These are phyloP conservation scores for Euphrasia arctica DNA, from an alignment of 305 asterid genomes.

Conservation along the genomic window DNA sequence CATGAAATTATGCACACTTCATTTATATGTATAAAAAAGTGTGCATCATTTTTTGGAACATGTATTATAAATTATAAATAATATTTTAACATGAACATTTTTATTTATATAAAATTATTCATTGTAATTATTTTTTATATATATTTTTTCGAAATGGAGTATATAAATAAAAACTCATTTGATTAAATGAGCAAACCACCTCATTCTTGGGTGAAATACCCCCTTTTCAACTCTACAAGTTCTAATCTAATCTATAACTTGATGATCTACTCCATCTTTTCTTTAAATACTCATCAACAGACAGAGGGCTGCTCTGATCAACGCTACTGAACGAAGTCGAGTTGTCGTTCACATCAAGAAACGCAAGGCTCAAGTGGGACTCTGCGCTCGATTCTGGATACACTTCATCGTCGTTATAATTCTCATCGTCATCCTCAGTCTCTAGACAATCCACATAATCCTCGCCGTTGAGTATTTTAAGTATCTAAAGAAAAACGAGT, in stretches of 20 bases:
- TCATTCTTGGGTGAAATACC: conserved; percentile 38
- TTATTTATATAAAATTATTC: too few species aligned
- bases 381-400: conserved; percentile 84
- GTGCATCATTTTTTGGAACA: too few species aligned
- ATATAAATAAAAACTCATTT: background rate
- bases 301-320: conserved; percentile 69
- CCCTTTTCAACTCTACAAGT: conserved; percentile 27
- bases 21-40: too few species aligned
- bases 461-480: conserved; percentile 62
- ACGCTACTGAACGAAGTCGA: conserved; percentile 63
- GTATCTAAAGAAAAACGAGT: conserved; percentile 37
- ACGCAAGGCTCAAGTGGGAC: conserved; percentile 73
- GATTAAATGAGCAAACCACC: conserved; percentile 32
- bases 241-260: conserved; percentile 52
- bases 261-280: conserved; percentile 75
- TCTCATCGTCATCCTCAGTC: conserved; percentile 55
- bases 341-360: conserved; percentile 57
- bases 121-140: too few species aligned
- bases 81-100: too few species aligned
- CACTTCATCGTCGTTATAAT: conserved; percentile 77
- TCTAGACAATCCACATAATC: conserved; percentile 33
- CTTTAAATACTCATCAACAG: conserved; percentile 60
- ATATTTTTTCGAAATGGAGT: too few species aligned
- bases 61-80: too few species aligned
- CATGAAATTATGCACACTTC: too few species aligned